Conservation (phyloP, 148 eudicot species). For the Cornus controversa region DNA sequence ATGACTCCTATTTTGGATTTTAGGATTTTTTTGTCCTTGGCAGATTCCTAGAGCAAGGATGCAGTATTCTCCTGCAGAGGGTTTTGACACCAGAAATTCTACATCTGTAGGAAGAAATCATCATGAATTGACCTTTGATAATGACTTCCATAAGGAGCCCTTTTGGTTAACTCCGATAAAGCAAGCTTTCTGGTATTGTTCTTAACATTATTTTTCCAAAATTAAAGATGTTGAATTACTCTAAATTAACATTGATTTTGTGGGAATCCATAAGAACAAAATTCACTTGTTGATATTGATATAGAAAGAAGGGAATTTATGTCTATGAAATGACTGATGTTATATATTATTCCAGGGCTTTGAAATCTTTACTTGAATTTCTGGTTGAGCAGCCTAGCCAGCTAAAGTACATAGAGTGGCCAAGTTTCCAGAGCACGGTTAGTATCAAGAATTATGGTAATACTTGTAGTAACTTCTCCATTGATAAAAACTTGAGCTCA, state of each 20-base stretch:
- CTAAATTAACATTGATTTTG: background rate
- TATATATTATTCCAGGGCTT: conserved; percentile 29
- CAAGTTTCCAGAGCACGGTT: conserved; percentile 78
- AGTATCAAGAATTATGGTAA: conserved; percentile 13
- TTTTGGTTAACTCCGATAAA: conserved; percentile 35
- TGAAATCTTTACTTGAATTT: conserved; percentile 36
- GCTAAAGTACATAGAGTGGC: conserved; percentile 81
- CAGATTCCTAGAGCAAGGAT: conserved; percentile 25
- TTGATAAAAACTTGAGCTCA: conserved; percentile 18
- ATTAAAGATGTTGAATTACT: background rate
- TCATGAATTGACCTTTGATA: conserved; percentile 23
- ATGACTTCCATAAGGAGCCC: conserved; percentile 32
- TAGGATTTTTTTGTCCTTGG: background rate
- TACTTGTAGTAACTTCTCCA: background rate
- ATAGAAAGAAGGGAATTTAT: too few relatives aligned
- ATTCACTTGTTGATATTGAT: background rate
- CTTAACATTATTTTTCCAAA: background rate
- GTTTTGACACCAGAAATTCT: conserved; percentile 18
- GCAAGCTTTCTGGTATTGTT: conserved; percentile 34
- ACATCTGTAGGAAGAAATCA: conserved; percentile 36
- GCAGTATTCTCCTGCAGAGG: background rate
- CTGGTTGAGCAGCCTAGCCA: conserved; percentile 59
- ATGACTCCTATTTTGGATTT: background rate
- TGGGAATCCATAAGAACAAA: background rate
- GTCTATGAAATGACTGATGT: background rate